phyloP scores from a whole-genome alignment of 176 grass and related monocot species.

The Zea mays region DNA sequence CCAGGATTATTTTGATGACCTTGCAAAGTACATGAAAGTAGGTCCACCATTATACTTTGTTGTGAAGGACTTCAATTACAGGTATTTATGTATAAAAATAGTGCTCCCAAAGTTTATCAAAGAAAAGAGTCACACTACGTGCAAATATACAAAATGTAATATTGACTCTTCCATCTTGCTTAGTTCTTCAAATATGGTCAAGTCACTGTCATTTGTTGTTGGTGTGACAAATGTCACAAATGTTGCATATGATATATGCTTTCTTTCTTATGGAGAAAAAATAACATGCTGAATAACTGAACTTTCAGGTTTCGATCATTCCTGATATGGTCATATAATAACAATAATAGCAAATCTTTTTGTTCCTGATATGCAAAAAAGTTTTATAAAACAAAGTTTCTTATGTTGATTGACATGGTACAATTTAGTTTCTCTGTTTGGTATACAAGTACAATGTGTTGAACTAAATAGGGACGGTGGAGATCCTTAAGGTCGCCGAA shows the following conservation, averaged over 20 bases:
- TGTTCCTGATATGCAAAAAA: background rate
- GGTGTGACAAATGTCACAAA: background rate
- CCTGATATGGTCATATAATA: background rate
- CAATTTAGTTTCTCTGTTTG: slow-evolving; percentile 9
- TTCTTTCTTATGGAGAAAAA: slow-evolving; percentile 14
- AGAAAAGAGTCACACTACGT: background rate
- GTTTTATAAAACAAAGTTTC: slow-evolving; percentile 20
- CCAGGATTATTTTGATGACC: slow-evolving; percentile 87
- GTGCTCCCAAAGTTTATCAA: background rate
- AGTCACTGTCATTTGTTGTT: slow-evolving; percentile 1
- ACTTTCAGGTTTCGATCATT: slow-evolving; percentile 3
- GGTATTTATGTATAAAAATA: slow-evolving; percentile 48
- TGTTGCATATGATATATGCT: background rate
- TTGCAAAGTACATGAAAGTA: slow-evolving; percentile 88
- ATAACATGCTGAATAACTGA: background rate
- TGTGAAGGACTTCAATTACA: slow-evolving; percentile 96
- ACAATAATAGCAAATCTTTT: background rate
- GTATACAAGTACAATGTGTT: background rate
- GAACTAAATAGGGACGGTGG: background rate
- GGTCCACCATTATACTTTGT: slow-evolving; percentile 98
- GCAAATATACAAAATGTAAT: background rate
- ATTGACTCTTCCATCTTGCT: slow-evolving; percentile 16
- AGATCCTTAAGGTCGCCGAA: background rate
- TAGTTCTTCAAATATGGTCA: slow-evolving; percentile 21
- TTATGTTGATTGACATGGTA: slow-evolving; percentile 20